These are phyloP conservation scores for Nigrospora osmanthi DNA, from an alignment of 2,329 filamentous ascomycete species.

Conservation along the genomic window DNA sequence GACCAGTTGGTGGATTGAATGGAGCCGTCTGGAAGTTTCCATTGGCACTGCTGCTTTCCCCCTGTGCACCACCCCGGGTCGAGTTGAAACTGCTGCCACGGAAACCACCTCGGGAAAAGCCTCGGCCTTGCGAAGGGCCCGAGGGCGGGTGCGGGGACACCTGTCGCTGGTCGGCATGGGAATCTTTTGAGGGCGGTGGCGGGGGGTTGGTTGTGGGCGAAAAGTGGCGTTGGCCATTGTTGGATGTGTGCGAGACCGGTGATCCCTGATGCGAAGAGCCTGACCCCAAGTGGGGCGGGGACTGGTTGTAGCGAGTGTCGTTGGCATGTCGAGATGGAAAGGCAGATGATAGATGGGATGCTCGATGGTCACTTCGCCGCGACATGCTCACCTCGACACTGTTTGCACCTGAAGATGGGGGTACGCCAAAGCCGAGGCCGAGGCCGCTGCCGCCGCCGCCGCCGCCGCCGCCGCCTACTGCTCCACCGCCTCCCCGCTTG, in stretches of 20 bases:
- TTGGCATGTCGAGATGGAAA: conserved; percentile 30
- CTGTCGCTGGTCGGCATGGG: conserved; percentile 44
- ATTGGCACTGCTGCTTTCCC: conserved; percentile 27
- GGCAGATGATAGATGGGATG: conserved; percentile 19
- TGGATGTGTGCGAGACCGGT: conserved; percentile 52
- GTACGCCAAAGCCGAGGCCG: neutral
- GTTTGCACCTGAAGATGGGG: conserved; percentile 36
- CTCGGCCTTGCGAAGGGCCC: conserved; percentile 44
- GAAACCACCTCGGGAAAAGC: conserved; percentile 44
- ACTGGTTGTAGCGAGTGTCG: conserved; percentile 30
- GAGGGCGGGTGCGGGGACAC: conserved; percentile 49
- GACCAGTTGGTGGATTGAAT: conserved; percentile 15
- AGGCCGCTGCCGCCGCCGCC: too few species aligned
- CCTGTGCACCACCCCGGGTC: conserved; percentile 45
- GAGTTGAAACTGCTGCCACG: conserved; percentile 48
- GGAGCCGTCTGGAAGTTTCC: conserved; percentile 12
- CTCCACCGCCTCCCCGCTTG: conserved; percentile 12
- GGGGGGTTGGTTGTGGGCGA: conserved; percentile 47
- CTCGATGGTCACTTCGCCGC: conserved; percentile 25
- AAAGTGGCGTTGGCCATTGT: conserved; percentile 36
- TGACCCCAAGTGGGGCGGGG: conserved; percentile 49
- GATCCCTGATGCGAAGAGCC: conserved; percentile 50
- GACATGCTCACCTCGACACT: conserved; percentile 44
- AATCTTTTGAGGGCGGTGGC: conserved; percentile 49
- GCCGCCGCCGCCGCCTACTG: too few species aligned